phyloP scores from a whole-genome alignment of 805 yeast species.

The Hanseniaspora singularis region DNA sequence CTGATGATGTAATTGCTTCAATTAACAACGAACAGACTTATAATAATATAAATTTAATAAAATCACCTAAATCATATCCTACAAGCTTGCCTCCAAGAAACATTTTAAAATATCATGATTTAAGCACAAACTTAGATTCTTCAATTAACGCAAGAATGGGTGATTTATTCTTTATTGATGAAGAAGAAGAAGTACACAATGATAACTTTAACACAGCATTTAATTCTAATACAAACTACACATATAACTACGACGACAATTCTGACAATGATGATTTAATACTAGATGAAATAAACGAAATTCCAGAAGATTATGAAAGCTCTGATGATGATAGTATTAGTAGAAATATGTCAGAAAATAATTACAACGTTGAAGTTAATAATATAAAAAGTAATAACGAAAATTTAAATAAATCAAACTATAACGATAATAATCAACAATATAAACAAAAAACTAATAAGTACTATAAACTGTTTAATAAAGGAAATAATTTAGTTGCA shows the following conservation, averaged over 20 bases:
- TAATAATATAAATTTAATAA: not conserved
- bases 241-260: slow-evolving; percentile 18
- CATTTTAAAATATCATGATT: slow-evolving; percentile 31
- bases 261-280: slow-evolving; percentile 31
- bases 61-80: not conserved
- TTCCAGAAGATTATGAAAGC: slow-evolving; percentile 36
- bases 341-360: too few species aligned
- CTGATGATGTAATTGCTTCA: not conserved
- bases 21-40: not conserved
- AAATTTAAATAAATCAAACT: too few species aligned
- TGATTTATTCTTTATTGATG: slow-evolving; percentile 27
- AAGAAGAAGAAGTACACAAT: slow-evolving; percentile 25
- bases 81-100: slow-evolving; percentile 1
- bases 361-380: too few species aligned
- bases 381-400: slow-evolving; percentile 20
- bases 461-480: slow-evolving; percentile 7
- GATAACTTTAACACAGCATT: too few species aligned
- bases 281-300: slow-evolving; percentile 40
- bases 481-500: not conserved
- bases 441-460: not conserved
- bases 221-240: not conserved
- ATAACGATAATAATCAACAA: too few species aligned
- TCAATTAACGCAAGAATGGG: slow-evolving; percentile 30
- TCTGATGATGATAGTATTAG: slow-evolving; percentile 26
- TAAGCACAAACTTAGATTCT: slow-evolving; percentile 29